Evolutionary conservation across 108 stramenopile species (phyloP), one percentile per base, ranked within the genome.

Genomic region (Fistulifera solaris): DNA sequence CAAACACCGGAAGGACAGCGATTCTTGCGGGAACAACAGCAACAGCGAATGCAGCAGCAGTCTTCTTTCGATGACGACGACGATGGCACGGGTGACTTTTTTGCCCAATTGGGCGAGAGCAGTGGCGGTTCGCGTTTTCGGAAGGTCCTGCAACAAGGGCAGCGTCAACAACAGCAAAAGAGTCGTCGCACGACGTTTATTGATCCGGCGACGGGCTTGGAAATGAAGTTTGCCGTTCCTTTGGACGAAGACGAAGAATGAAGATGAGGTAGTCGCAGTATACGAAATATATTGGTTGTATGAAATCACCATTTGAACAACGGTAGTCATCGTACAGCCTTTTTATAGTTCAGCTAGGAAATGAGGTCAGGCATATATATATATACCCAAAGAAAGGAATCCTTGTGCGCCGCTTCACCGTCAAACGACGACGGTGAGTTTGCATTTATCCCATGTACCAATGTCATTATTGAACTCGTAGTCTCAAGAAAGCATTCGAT

Each of bases 81-180:
- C 23, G 12, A n/a, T 1, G 11, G 3, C 23, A 22, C 15, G 13
- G 40, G 13, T 1, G 55, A 43, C 17, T 10, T 16, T 10, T 42
- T 40, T 56, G 21, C 23, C 1, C 21, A 43, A 17, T 11, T 40
- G 21, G 41, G 41, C 19, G 21, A 22, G 17, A 23, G 38, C 2
- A 40, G 55, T 41, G 40, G 41, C 18, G 40, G 40, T 13, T 56
- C 55, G 18, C 55, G 55, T 1, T 41, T 56, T 14, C 55, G 55
- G 12, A 40, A 40, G 8, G 23, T 56, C 39, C 40, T 56, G 55
- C 21, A 40, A 40, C 7, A 41, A 18, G 31, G 6, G 31, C 31
- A 35, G 8, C 31, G 31, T 8, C 3, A 35, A 8, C 23, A 38
- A 2, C 4, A 40, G 6, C 3, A 8, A 38, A 55, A 38, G 54